phyloP scores from a whole-genome alignment of 352 stramenopile genomes.

The Globisporangium spinosum region DNA sequence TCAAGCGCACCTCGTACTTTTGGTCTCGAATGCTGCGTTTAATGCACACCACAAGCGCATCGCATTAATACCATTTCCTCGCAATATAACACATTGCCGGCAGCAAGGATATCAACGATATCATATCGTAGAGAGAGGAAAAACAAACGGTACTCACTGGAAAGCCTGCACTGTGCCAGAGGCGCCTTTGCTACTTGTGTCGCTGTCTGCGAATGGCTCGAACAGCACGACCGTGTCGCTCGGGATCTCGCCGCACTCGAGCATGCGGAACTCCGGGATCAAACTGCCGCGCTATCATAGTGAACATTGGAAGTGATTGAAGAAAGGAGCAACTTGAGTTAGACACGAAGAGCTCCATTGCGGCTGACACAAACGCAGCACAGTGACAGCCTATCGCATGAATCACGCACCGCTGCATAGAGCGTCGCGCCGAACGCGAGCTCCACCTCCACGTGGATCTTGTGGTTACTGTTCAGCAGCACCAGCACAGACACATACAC shows the following conservation, averaged over 20 bases:
- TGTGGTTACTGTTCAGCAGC: conserved; percentile 30
- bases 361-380: background rate
- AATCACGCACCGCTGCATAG: conserved; percentile 39
- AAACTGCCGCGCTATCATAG: conserved; percentile 39
- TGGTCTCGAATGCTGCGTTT: conserved; percentile 21
- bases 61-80: background rate
- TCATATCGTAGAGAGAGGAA: background rate
- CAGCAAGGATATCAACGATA: background rate
- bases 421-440: conserved; percentile 49
- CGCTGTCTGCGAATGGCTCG: background rate
- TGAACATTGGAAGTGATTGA: too few relatives aligned
- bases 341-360: background rate
- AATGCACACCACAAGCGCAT: background rate
- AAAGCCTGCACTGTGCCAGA: conserved; percentile 30
- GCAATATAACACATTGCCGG: background rate
- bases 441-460: conserved; percentile 51
- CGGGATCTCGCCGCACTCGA: conserved; percentile 66
- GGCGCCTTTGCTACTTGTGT: background rate
- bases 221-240: conserved; percentile 44
- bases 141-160: conserved; percentile 22
- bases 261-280: conserved; percentile 62
- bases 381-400: background rate
- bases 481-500: background rate
- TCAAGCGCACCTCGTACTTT: conserved; percentile 18
- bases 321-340: background rate